Evolutionary conservation across 1,284 basidiomycete species (phyloP).

Genomic region (Rhodotorula mucilaginosa): DNA sequence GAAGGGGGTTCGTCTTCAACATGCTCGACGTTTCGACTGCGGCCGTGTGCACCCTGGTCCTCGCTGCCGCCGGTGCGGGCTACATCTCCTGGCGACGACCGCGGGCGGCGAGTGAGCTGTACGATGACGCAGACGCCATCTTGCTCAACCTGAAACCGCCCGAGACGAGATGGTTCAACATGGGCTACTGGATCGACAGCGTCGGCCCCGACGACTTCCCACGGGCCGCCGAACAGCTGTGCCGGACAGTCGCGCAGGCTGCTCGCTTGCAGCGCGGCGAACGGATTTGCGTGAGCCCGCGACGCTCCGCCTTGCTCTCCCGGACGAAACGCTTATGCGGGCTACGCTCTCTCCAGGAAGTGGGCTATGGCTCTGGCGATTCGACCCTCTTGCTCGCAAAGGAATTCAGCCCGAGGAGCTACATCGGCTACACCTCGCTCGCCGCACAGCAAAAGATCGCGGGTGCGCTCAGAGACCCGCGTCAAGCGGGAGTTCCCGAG

Average conservation of each 20-base stretch:
- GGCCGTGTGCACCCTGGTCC: neutral
- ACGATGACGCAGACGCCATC: constrained; percentile 19
- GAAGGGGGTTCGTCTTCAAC: neutral
- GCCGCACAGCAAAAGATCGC: constrained; percentile 4
- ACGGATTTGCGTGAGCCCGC: constrained; percentile 10
- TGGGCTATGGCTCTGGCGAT: constrained; percentile 29
- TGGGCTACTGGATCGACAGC: constrained; percentile 17
- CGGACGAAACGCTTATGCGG: neutral
- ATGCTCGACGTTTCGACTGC: neutral
- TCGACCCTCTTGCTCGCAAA: constrained; percentile 17
- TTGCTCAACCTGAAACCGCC: constrained; percentile 17
- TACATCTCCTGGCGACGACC: no score
- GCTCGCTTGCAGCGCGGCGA: constrained; percentile 1
- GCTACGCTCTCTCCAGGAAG: constrained; percentile 10
- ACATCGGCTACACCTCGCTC: constrained; percentile 17
- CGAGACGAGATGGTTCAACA: constrained; percentile 21
- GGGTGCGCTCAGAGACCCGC: neutral
- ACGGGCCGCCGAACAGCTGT: constrained; percentile 11
- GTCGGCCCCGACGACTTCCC: constrained; percentile 7
- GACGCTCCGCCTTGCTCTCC: neutral
- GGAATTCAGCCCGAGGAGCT: constrained; percentile 8
- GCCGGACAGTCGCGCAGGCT: constrained; percentile 17
- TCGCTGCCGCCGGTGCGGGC: neutral
- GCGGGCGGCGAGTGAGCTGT: constrained; percentile 2
- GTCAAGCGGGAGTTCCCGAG: no score